Percentiles rank a stretch among this genome's conserved stretches.
phyloP scores from a whole-genome alignment of 441 rosid genomes.

The Breynia disticha region DNA sequence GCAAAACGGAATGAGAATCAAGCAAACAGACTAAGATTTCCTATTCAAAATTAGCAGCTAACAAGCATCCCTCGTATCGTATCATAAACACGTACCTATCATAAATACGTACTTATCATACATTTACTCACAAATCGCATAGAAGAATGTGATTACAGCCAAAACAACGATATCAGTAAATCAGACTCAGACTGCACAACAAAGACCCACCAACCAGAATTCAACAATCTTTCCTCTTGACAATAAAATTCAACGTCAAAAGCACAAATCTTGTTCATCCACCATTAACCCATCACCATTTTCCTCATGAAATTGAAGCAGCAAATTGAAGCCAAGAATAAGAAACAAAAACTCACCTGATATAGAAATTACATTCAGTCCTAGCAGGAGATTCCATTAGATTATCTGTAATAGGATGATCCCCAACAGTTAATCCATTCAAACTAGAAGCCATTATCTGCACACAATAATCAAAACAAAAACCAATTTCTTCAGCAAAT shows the following conservation, averaged over 20 bases:
- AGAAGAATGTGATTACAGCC: too few relatives aligned
- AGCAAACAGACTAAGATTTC: neutral
- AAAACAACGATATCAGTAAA: too few relatives aligned
- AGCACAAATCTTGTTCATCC: too few relatives aligned
- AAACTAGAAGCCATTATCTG: conserved; percentile 97
- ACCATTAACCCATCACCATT: too few relatives aligned
- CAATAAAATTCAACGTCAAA: too few relatives aligned
- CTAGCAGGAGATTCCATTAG: conserved; percentile 84
- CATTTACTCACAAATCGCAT: too few relatives aligned
- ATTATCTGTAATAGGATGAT: conserved; percentile 53
- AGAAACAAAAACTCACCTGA: conserved; percentile 29
- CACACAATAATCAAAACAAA: conserved; percentile 1
- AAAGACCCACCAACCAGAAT: too few relatives aligned
- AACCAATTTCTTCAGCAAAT: neutral
- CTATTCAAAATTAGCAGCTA: neutral
- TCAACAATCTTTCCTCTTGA: too few relatives aligned
- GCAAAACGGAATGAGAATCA: neutral
- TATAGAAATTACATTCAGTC: conserved; percentile 44
- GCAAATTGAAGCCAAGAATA: neutral
- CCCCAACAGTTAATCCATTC: conserved; percentile 94
- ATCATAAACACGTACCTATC: too few relatives aligned
- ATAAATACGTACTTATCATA: too few relatives aligned
- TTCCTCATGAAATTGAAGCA: neutral
- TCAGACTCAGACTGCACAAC: too few relatives aligned
- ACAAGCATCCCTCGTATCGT: too few relatives aligned